These are phyloP conservation scores for Claviceps sp. DNA, from an alignment of 2,329 filamentous ascomycete species.

Conservation along the genomic window DNA sequence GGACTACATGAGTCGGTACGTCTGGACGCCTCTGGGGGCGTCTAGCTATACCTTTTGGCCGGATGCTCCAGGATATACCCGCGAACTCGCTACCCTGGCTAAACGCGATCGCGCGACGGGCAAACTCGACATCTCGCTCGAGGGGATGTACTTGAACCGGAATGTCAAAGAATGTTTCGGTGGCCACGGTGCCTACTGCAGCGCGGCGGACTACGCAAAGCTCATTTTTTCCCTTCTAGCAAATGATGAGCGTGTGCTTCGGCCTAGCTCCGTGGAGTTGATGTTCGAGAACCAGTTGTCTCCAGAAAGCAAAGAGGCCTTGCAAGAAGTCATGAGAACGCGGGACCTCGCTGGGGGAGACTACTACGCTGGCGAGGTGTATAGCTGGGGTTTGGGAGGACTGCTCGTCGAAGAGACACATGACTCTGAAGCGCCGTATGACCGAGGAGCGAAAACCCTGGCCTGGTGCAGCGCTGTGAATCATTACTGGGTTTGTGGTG, in stretches of 20 bases:
- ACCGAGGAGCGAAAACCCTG: not conserved
- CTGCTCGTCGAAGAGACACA: not conserved
- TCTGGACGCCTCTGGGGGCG: not conserved
- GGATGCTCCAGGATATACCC: not conserved
- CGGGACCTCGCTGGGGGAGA: not conserved
- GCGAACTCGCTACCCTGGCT: not conserved
- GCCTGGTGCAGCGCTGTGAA: not conserved
- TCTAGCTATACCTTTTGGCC: not conserved
- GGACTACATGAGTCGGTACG: slow-evolving; percentile 24
- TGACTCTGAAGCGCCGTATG: not conserved
- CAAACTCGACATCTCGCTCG: not conserved
- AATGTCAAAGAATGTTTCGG: not conserved
- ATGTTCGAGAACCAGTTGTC: slow-evolving; percentile 36
- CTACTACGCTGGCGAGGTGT: not conserved
- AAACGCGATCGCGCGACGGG: not conserved
- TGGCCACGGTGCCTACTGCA: not conserved
- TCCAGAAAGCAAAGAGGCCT: not conserved
- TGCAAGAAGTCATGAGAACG: not conserved
- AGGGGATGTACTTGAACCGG: not conserved
- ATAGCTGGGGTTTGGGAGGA: not conserved
- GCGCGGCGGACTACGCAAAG: not conserved
- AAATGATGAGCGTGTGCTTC: slow-evolving; percentile 36
- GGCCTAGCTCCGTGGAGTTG: slow-evolving; percentile 23
- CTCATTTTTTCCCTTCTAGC: not conserved
- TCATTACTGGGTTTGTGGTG: not conserved